Evolutionary conservation across 1,139 yeast genomes (phyloP), one percentile per base, ranked within the genome.

Genomic region (Blastobotrys capitulatus): DNA sequence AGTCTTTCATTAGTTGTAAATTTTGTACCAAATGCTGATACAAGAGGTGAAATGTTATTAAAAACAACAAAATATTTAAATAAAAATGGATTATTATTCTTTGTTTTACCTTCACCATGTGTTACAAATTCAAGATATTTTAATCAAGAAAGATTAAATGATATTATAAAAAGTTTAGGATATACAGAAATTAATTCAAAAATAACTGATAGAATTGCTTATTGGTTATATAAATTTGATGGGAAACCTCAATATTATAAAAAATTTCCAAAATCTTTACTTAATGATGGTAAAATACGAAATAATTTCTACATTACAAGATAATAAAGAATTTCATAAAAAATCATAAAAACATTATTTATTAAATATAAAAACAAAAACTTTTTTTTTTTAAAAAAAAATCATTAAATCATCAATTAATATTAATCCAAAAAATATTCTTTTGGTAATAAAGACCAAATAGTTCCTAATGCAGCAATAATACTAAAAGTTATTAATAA

Each of bases 71-170:
- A 72, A 36, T 90, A 88, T 62, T 68, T 88, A 45, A 57, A 60
- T 1, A 73, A 73, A 0, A 15, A 15, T 12, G 45, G 42, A 2
- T 65, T 77, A 22, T 66, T 87, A 3, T 90, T 90, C 62, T 66
- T 92, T 15, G 97, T 92, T 1, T 69, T 90, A 7, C 98, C 98
- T 0, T 72, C 86, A 31, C 96, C 97, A 0, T 92, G 98, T 64
- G 72, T 88, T 1, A 64, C 71, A 8, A 89, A 90, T 63, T 89
- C 97, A 0, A 72, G 97, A 36, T 92, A 90, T 61, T 80, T 83
- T 63, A 78, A 79, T 52, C 70, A 74, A 36, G 64, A 64, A 0
- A 65, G 66, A 19, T 67, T 77, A 9, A 57, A 76, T 38, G 63
- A 67, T 0, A 76, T 87, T 16, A 77, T 84, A 80, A 46, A 53